These are phyloP conservation scores for Jacaranda copaia DNA, from an alignment of 257 asterid species.

Conservation along the genomic window DNA sequence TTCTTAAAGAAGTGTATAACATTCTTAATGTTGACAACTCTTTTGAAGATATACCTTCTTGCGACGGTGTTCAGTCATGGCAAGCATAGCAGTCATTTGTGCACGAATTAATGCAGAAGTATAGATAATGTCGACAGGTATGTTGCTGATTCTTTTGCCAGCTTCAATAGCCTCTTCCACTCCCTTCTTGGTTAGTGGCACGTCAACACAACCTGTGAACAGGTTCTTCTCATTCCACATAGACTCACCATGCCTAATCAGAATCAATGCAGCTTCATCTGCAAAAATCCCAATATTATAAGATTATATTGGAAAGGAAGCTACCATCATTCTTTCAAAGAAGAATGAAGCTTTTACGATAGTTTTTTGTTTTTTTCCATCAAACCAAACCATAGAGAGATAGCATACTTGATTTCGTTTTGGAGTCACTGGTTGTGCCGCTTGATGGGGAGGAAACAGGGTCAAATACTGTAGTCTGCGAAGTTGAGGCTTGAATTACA, in stretches of 20 bases:
- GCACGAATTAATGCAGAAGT: constrained; percentile 96
- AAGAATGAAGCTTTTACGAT: neutral
- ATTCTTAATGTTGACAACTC: neutral
- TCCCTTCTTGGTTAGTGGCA: constrained; percentile 91
- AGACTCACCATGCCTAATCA: constrained; percentile 97
- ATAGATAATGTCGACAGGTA: constrained; percentile 89
- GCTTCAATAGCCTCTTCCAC: constrained; percentile 98
- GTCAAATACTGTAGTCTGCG: constrained; percentile 60
- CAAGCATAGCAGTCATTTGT: constrained; percentile 99
- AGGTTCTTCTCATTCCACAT: constrained; percentile 99
- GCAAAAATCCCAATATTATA: constrained; percentile 15
- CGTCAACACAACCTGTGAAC: constrained; percentile 98
- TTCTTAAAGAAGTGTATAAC: neutral
- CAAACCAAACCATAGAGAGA: constrained; percentile 5
- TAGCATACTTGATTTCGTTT: constrained; percentile 77
- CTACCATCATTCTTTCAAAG: neutral
- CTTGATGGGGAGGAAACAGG: constrained; percentile 64
- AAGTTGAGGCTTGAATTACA: constrained; percentile 59
- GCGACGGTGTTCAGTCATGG: constrained; percentile 98
- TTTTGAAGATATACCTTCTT: constrained; percentile 64
- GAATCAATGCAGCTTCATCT: constrained; percentile 94
- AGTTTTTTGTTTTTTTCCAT: neutral
- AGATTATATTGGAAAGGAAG: constrained; percentile 16
- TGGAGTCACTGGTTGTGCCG: constrained; percentile 53
- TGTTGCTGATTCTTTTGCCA: constrained; percentile 92